Conservation (phyloP, 352 stramenopile species). For the Aphanomyces invadans region DNA sequence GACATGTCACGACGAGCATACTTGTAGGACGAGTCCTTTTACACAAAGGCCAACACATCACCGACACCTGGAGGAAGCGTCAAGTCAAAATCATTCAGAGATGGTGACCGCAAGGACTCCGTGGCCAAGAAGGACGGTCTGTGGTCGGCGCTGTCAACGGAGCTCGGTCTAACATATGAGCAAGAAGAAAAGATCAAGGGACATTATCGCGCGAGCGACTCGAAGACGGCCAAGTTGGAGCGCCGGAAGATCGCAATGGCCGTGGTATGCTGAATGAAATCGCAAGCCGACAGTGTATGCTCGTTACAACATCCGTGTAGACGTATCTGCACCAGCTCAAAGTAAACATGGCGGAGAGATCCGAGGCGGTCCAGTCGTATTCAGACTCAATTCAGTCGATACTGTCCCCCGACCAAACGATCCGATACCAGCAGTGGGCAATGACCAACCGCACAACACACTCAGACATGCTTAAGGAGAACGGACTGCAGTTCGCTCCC, state of each 20-base stretch:
- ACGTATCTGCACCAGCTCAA: constrained; percentile 87
- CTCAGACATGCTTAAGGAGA: neutral
- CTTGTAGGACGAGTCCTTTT: constrained; percentile 71
- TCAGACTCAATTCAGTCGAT: constrained; percentile 79
- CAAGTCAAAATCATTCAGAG: constrained; percentile 37
- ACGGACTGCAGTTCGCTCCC: constrained; percentile 4
- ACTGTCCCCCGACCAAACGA: constrained; percentile 72
- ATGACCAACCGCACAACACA: constrained; percentile 48
- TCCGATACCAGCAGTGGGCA: constrained; percentile 78
- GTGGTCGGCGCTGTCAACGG: constrained; percentile 66
- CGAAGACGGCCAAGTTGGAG: constrained; percentile 78
- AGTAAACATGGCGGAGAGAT: constrained; percentile 67
- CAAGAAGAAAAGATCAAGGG: constrained; percentile 86
- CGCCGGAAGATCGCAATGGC: constrained; percentile 69
- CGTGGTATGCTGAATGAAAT: constrained; percentile 40
- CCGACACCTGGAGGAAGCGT: constrained; percentile 42
- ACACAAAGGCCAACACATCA: constrained; percentile 41
- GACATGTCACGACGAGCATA: too few relatives aligned
- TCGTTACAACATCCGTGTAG: constrained; percentile 28
- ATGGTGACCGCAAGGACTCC: constrained; percentile 55
- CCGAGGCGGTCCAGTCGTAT: constrained; percentile 69
- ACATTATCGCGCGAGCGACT: constrained; percentile 71
- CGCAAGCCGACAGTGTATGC: neutral
- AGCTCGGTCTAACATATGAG: constrained; percentile 80
- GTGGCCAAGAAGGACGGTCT: constrained; percentile 69